Conservation (phyloP, 305 asterid species). For the Fraxinus angustifolia region DNA sequence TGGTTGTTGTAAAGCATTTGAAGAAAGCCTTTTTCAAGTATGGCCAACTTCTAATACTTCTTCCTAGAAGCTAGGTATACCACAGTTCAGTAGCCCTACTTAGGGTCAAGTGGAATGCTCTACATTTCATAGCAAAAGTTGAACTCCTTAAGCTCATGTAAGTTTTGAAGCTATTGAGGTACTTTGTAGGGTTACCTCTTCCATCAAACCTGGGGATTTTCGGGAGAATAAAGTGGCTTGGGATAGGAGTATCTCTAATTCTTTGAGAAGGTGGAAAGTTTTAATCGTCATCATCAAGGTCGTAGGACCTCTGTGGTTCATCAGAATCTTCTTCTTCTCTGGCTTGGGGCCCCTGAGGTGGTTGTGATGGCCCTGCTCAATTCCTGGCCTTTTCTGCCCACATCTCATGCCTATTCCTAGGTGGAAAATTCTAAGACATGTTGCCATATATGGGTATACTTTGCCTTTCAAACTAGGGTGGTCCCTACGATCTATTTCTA, state of each 20-base stretch:
- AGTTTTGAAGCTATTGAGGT: no score
- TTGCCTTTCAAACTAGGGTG: no score
- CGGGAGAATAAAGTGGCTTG: not conserved
- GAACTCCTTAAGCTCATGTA: not conserved
- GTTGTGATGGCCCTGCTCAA: not conserved
- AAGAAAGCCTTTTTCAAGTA: not conserved
- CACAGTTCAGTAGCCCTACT: not conserved
- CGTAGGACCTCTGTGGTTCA: not conserved
- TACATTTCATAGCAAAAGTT: accelerated
- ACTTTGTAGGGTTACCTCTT: not conserved
- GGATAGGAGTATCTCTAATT: accelerated
- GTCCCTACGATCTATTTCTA: no score
- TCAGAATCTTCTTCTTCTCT: no score
- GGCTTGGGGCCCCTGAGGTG: no score
- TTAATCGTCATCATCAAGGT: not conserved
- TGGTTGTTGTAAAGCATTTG: not conserved
- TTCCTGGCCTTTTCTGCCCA: no score
- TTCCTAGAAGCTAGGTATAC: not conserved
- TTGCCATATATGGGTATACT: no score
- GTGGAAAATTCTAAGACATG: no score
- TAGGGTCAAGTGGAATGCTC: not conserved
- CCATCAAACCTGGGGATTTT: not conserved
- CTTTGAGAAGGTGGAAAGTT: not conserved
- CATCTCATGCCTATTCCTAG: not conserved
- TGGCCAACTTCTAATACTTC: not conserved